These are phyloP conservation scores for Chrysoporthe cubensis DNA, from an alignment of 2,329 filamentous ascomycete species.

Conservation along the genomic window DNA sequence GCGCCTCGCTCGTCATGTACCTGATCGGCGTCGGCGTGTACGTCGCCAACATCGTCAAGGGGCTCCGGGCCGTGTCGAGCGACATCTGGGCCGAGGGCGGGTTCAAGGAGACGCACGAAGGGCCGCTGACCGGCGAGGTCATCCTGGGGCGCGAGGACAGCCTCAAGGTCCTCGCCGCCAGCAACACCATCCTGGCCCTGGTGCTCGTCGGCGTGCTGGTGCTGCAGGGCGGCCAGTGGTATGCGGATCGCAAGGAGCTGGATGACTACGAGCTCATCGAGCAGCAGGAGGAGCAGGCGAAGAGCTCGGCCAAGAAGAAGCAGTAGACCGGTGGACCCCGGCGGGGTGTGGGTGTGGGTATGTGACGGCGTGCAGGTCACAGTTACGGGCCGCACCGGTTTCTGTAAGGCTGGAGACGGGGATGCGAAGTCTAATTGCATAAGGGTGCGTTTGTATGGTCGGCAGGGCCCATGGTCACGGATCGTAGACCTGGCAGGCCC, in stretches of 20 bases:
- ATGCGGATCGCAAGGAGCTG: slow-evolving; percentile 90
- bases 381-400: not conserved
- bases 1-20: slow-evolving; percentile 79
- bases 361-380: not conserved
- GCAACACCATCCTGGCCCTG: slow-evolving; percentile 93
- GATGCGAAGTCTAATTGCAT: not conserved
- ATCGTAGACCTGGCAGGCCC: not conserved
- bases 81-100: slow-evolving; percentile 60
- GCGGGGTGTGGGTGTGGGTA: not conserved
- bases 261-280: slow-evolving; percentile 75
- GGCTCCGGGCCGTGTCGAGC: slow-evolving; percentile 78
- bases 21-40: slow-evolving; percentile 91
- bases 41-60: slow-evolving; percentile 95
- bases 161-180: slow-evolving; percentile 86
- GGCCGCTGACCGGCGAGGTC: slow-evolving; percentile 60
- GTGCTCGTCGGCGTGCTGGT: slow-evolving; percentile 91
- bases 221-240: slow-evolving; percentile 96
- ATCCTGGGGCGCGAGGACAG: slow-evolving; percentile 84
- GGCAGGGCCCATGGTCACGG: not conserved
- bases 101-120: slow-evolving; percentile 46
- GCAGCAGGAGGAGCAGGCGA: slow-evolving; percentile 42
- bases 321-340: slow-evolving; percentile 21
- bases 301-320: slow-evolving; percentile 30
- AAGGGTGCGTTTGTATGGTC: not conserved
- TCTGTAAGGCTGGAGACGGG: not conserved